Base-by-base conservation (phyloP, 139 green algal genomes). In the Picochlorum costavermella region DNA sequence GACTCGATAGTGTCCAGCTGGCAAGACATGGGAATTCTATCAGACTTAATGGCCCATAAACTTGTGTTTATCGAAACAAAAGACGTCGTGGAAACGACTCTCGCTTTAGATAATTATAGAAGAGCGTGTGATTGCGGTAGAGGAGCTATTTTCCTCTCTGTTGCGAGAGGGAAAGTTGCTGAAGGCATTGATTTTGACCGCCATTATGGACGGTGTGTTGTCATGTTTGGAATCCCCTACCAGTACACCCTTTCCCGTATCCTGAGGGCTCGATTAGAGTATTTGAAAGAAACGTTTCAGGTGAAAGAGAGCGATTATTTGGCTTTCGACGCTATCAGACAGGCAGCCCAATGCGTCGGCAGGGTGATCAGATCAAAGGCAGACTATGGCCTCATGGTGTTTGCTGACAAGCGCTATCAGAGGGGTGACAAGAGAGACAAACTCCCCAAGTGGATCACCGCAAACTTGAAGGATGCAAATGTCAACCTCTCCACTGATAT, bases 141-240 rank as follows among this genome's bases (percentile, higher is more conserved):
- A 0, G 94, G 94, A 0, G 94, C 86, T 11, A 77, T 98, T 14
- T 99, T 99, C 83, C 86, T 99, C 63, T 89, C 75, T 46, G 77
- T 84, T 28, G 77, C 77, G 11, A 64, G 77, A 4, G 77, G 77
- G 56, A 79, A 92, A 78, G 88, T 98, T 26, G 92, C 92, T 0
- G 94, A 99, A 75, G 94, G 94, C 50, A 99, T 99, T 64, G 94
- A 99, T 71, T 99, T 99, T 81, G 93, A 99, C 78, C 72, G 84
- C 3, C 88, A 96, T 71, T 96, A 94, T 61, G 88, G 85, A 10
- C 76, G 85, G 30, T 83, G 81, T 26, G 94, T 99, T 61, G 86
- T 99, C 51, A 98, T 99, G 92, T 92, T 96, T 69, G 94, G 94
- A 1, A 88, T 99, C 60, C 94, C 94, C 2, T 99, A 96, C 72